These are phyloP conservation scores for Boletus tomentosulus DNA, from an alignment of 768 basidiomycete species.

Conservation along the genomic window DNA sequence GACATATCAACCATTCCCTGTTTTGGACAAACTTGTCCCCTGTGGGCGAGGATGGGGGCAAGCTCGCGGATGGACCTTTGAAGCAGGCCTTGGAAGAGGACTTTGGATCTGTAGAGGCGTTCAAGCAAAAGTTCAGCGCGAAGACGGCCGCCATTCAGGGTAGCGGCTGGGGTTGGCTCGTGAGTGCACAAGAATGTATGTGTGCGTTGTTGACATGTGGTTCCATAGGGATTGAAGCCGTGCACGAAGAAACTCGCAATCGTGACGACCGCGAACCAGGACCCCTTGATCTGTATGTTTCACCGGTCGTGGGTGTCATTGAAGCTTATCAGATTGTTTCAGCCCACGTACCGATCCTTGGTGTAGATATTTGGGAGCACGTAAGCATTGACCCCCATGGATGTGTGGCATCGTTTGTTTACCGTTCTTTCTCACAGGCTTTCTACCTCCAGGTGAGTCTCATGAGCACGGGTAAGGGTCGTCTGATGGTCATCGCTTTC, in stretches of 20 bases:
- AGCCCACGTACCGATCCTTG: constrained; percentile 89
- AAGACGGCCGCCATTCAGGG: constrained; percentile 92
- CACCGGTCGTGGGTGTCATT: not conserved
- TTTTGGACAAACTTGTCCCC: constrained; percentile 99
- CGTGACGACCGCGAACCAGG: constrained; percentile 93
- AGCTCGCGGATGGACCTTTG: constrained; percentile 60
- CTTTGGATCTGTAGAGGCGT: constrained; percentile 83
- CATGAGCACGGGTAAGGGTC: not conserved
- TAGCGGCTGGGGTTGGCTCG: constrained; percentile 98
- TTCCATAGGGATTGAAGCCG: constrained; percentile 61
- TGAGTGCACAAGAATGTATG: constrained; percentile 24
- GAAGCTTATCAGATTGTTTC: constrained; percentile 9
- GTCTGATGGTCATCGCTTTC: constrained; percentile 14
- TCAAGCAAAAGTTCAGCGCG: constrained; percentile 85
- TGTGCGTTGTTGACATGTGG: not conserved
- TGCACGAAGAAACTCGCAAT: constrained; percentile 75
- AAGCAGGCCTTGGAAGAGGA: constrained; percentile 72
- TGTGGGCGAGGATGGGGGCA: constrained; percentile 53
- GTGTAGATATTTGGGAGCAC: constrained; percentile 98
- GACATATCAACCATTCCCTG: constrained; percentile 91
- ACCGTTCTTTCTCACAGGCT: constrained; percentile 39
- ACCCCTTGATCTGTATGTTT: constrained; percentile 68
- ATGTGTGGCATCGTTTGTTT: not conserved
- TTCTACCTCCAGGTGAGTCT: constrained; percentile 48
- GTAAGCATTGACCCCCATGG: constrained; percentile 38